Evolutionary conservation across 306 rosid genomes (phyloP), one percentile per base, ranked within the genome.

Genomic region (Sicyos edulis): DNA sequence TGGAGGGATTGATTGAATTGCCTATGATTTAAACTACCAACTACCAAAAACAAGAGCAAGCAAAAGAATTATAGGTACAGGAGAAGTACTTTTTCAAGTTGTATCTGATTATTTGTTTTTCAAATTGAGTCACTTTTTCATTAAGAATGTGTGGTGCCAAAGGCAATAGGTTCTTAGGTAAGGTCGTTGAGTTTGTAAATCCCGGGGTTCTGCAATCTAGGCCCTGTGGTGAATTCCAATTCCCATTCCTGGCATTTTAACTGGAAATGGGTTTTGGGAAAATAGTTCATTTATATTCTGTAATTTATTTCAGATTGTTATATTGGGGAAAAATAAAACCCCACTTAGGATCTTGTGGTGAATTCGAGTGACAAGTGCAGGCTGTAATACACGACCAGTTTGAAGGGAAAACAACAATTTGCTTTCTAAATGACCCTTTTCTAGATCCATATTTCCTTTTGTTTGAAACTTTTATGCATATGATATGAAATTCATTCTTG

Each of bases 201-300:
- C 37, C 76, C 74, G 53, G 85, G 88, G 85, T 85, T 84, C 87
- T 61, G 67, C 81, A 86, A 83, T 83, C 76, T 73, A 83, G 93
- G 73, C 79, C 82, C 86, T 74, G 55, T 73, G 83, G 85, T 76
- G 85, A 78, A 74, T 82, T 47, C 64, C 64, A 49, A 79, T 80
- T 81, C 74, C 83, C 80, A 77, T 86, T 82, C 87, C 85, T 74
- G 75, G 81, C 88, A 88, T 82, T 83, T 77, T 90, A 78, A 84
- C 83, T 75, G 82, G 89, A 80, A 78, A 83, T 64, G 77, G 92
- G 85, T 67, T 81, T 77, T 87, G 83, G 83, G 75, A 74, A 67
- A 26, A 71, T 49, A 32, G 69, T 67, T 70, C 40, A 63, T 75
- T 75, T 74, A 54, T 34, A 73, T 79, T 19, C 74, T 73, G 74